Percentiles rank a stretch among this genome's conserved stretches.
Conservation (phyloP, 2,329 filamentous ascomycete genomes). For the Drechslerella stenobrocha region DNA sequence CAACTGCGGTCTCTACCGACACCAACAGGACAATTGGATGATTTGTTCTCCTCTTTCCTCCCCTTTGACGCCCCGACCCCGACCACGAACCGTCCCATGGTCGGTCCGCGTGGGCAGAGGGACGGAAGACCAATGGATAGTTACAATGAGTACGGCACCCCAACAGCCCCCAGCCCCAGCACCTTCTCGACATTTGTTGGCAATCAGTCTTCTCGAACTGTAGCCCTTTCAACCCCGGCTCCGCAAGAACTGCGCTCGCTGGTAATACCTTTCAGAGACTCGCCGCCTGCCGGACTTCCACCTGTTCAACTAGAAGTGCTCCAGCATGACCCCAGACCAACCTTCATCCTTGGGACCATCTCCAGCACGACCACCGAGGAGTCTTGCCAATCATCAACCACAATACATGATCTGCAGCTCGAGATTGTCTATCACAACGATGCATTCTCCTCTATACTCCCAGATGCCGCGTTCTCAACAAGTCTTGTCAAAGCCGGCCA, state of each 20-base stretch:
- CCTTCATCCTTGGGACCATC: conserved; percentile 30
- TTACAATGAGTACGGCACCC: conserved; percentile 34
- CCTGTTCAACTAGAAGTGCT: conserved; percentile 28
- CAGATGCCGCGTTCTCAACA: conserved; percentile 43
- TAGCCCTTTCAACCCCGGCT: conserved; percentile 2
- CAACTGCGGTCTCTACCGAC: conserved; percentile 35
- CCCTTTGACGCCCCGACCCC: conserved; percentile 22
- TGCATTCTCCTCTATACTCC: conserved; percentile 36
- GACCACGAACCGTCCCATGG: conserved; percentile 8
- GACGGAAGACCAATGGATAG: conserved; percentile 6
- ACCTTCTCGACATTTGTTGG: conserved; percentile 24
- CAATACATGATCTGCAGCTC: conserved; percentile 38
- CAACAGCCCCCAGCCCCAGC: conserved; percentile 14
- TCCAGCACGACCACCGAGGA: conserved; percentile 21
- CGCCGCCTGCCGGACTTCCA: conserved; percentile 23
- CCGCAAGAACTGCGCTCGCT: conserved; percentile 23
- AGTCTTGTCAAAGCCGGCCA: conserved; percentile 13
- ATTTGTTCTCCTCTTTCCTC: conserved; percentile 29
- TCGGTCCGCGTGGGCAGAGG: conserved; percentile 21
- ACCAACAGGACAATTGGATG: conserved; percentile 26
- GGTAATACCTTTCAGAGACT: conserved; percentile 31
- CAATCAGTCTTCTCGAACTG: background rate
- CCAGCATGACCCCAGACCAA: conserved; percentile 34
- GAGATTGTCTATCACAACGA: conserved; percentile 42
- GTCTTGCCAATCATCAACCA: conserved; percentile 30